A percentile compares a stretch with the other conserved stretches of the same genome.
Evolutionary conservation across 2,329 filamentous ascomycete species (phyloP).

Genomic region (Penicillium sp.): DNA sequence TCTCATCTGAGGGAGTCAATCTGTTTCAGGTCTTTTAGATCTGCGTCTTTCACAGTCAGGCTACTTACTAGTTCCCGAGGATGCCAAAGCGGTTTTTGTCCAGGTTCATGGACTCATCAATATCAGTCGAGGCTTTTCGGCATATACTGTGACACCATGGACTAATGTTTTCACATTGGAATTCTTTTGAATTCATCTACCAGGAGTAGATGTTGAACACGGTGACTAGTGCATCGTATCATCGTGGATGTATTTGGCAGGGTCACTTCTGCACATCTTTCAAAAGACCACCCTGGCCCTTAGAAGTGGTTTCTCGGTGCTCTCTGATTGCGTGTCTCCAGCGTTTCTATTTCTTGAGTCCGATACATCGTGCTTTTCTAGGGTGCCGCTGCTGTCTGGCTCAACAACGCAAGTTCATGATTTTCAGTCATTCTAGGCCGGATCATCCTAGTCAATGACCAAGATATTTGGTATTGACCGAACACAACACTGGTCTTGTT

Average conservation of each 20-base stretch:
- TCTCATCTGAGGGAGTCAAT: background rate
- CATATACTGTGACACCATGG: background rate
- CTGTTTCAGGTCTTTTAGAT: background rate
- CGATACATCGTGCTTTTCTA: background rate
- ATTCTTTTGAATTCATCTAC: background rate
- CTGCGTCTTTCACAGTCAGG: background rate
- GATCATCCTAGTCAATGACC: background rate
- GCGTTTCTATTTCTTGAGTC: too few relatives aligned
- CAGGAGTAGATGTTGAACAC: background rate
- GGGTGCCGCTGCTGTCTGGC: background rate
- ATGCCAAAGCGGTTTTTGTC: background rate
- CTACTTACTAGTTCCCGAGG: background rate
- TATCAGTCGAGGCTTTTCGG: background rate
- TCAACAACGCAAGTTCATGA: background rate
- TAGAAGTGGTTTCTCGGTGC: background rate
- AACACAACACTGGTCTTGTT: background rate
- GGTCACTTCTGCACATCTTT: background rate
- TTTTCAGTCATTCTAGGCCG: background rate
- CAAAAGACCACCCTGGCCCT: background rate
- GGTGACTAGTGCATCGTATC: too few relatives aligned
- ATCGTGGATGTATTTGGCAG: too few relatives aligned
- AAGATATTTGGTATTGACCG: background rate
- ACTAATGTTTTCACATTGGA: background rate
- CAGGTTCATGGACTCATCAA: background rate
- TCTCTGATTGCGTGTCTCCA: too few relatives aligned